Percentiles rank a stretch among this genome's conserved stretches.
phyloP scores from a whole-genome alignment of 2,329 filamentous ascomycete genomes.

The Fusarium tricinctum region DNA sequence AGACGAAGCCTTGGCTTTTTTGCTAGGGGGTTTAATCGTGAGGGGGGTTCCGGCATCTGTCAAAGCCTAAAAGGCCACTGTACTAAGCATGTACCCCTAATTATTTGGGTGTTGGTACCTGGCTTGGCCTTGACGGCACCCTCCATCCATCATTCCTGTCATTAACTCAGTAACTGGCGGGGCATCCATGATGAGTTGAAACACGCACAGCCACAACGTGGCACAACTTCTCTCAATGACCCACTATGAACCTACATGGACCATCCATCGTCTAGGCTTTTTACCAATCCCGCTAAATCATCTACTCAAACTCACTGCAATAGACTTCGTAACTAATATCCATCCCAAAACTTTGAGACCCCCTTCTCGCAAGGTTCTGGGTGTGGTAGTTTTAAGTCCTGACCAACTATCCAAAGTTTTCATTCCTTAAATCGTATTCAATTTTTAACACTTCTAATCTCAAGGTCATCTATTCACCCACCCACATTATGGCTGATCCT shows the following conservation, averaged over 20 bases:
- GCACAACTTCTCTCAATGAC: constrained; percentile 24
- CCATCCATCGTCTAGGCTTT: constrained; percentile 17
- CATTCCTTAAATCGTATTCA: not conserved
- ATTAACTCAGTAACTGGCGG: not conserved
- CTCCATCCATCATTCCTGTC: not conserved
- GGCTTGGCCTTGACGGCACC: not conserved
- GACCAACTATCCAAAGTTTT: not conserved
- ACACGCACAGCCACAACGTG: constrained; percentile 39
- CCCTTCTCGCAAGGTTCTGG: not conserved
- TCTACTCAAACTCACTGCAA: constrained; percentile 13
- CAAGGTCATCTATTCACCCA: constrained; percentile 2
- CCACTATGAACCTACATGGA: constrained; percentile 42
- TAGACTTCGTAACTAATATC: not conserved
- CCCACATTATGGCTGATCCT: constrained; percentile 75
- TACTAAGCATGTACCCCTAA: not conserved
- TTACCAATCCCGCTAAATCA: constrained; percentile 32
- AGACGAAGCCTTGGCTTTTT: constrained; percentile 20
- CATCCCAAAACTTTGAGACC: not conserved
- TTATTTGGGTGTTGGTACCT: not conserved
- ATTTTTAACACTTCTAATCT: not conserved
- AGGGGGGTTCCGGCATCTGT: constrained; percentile 22
- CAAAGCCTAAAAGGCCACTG: not conserved
- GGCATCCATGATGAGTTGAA: not conserved
- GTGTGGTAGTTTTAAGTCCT: not conserved
- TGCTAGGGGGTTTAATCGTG: constrained; percentile 22